phyloP scores from a whole-genome alignment of 2,329 filamentous ascomycete species.

The Colletotrichum salicis region DNA sequence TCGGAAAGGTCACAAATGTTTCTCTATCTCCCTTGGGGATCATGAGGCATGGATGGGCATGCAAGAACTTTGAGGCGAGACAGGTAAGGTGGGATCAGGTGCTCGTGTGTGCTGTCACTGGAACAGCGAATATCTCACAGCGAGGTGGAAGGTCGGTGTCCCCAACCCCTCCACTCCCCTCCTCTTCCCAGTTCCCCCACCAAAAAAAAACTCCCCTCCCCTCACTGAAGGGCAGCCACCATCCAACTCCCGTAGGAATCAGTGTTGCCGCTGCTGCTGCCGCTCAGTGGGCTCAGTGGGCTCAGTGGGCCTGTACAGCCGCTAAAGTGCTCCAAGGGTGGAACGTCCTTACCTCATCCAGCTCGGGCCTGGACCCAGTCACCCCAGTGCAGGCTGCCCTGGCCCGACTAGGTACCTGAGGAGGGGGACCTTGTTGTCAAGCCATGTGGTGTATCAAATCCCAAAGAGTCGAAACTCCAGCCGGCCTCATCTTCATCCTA shows the following conservation, averaged over 20 bases:
- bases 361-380: not conserved
- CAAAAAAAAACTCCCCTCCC: not conserved
- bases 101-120: not conserved
- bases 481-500: conserved; percentile 22
- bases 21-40: not conserved
- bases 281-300: not conserved
- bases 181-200: too few relatives aligned
- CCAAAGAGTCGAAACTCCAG: conserved; percentile 26
- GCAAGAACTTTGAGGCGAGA: not conserved
- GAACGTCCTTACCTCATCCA: not conserved
- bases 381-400: not conserved
- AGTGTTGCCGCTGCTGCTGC: not conserved
- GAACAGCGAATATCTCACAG: not conserved
- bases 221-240: not conserved
- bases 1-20: not conserved
- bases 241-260: not conserved
- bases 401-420: not conserved
- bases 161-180: too few relatives aligned
- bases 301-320: too few relatives aligned
- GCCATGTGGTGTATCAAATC: conserved; percentile 30
- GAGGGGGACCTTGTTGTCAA: conserved; percentile 23
- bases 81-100: not conserved
- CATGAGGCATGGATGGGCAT: not conserved
- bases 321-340: not conserved
- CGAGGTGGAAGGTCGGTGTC: not conserved